These are phyloP conservation scores for Tritrichomonas foetus DNA, from an alignment of 208 protist species.

Conservation along the genomic window DNA sequence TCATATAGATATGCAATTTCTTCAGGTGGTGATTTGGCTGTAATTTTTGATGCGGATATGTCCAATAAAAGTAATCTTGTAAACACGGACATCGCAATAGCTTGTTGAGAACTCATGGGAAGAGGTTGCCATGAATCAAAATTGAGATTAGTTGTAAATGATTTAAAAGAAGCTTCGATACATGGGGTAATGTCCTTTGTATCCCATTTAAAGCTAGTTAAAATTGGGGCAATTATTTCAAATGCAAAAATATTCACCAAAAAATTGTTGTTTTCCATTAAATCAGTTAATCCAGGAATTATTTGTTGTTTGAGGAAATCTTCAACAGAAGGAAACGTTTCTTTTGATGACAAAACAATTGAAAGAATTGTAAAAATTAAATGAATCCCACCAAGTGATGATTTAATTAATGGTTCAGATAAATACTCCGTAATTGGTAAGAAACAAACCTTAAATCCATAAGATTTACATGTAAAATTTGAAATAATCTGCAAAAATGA, in stretches of 20 bases:
- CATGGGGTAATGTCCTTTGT: neutral
- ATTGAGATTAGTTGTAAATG: neutral
- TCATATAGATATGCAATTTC: conserved; percentile 12
- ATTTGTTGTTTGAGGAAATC: neutral
- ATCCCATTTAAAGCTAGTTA: neutral
- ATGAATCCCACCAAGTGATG: neutral
- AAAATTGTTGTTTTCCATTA: neutral
- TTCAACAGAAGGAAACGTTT: neutral
- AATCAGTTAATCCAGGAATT: neutral
- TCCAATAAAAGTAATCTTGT: neutral
- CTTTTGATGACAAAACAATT: neutral
- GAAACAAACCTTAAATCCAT: neutral
- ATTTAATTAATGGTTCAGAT: neutral
- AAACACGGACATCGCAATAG: neutral
- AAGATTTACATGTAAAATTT: no score
- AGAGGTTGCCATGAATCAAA: neutral
- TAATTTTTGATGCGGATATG: neutral
- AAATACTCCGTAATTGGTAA: neutral
- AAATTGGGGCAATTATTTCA: neutral
- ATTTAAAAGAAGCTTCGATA: neutral
- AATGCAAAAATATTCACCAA: neutral
- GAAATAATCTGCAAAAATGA: no score
- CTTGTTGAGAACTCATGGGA: neutral
- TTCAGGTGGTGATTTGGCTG: neutral
- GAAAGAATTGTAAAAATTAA: neutral